Conservation (phyloP, 2,329 filamentous ascomycete genomes). For the Diaporthe sp. region DNA sequence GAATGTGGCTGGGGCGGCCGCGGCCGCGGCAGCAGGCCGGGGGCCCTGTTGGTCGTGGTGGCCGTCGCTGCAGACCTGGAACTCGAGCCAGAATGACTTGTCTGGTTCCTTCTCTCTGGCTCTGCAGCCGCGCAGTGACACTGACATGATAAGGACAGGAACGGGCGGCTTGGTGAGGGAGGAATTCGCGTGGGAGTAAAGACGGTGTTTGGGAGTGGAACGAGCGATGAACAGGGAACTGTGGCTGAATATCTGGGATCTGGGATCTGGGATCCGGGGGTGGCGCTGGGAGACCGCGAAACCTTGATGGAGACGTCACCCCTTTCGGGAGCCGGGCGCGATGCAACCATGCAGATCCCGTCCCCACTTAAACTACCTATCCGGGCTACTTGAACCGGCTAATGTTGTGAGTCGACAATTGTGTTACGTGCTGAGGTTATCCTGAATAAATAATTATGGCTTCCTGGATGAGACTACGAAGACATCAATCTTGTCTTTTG, state of each 20-base stretch:
- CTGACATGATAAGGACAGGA: not conserved
- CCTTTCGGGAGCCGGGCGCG: constrained; percentile 15
- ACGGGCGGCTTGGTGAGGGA: not conserved
- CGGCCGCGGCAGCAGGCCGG: not conserved
- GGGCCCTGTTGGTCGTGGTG: not conserved
- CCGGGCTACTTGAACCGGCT: not conserved
- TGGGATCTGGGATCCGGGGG: constrained; percentile 14
- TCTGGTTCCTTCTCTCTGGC: constrained; percentile 27
- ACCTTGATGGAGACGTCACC: constrained; percentile 4
- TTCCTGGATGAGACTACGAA: not conserved
- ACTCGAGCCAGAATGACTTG: constrained; percentile 59
- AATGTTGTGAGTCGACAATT: not conserved
- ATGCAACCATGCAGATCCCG: constrained; percentile 17
- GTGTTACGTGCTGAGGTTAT: not conserved
- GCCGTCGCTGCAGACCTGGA: constrained; percentile 58
- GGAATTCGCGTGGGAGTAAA: not conserved
- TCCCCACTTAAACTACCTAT: constrained; percentile 3
- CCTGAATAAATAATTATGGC: not conserved
- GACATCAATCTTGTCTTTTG: not conserved
- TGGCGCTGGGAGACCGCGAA: not conserved
- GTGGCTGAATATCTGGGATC: constrained; percentile 21
- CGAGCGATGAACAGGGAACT: constrained; percentile 11
- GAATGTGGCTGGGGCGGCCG: constrained; percentile 46
- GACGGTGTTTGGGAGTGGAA: not conserved
- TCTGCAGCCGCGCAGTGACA: constrained; percentile 29